Percentiles rank a stretch among this genome's conserved stretches.
Evolutionary conservation across 2,329 filamentous ascomycete genomes (phyloP).

Genomic region (Paecilomyces niveus): DNA sequence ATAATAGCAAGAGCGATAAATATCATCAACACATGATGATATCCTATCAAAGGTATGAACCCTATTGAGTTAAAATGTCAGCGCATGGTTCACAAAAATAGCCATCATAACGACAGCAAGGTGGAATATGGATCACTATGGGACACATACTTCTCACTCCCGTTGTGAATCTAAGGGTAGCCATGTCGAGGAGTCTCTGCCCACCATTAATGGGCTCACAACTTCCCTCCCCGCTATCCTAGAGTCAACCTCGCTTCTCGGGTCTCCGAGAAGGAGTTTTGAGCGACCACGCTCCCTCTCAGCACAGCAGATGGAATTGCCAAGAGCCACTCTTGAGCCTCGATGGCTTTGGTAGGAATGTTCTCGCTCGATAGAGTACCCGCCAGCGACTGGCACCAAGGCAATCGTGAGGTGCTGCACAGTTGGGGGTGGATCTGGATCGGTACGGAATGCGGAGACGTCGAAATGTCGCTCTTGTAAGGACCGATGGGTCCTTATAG

Average conservation of each 20-base stretch:
- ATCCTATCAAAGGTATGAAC: constrained; percentile 56
- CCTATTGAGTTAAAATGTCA: constrained; percentile 28
- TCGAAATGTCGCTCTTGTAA: not conserved
- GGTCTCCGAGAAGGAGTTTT: constrained; percentile 32
- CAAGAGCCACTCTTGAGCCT: not conserved
- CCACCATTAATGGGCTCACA: constrained; percentile 32
- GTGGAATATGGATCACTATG: not conserved
- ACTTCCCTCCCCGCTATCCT: not conserved
- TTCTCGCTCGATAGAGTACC: not conserved
- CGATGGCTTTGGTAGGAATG: not conserved
- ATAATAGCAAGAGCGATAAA: constrained; percentile 91
- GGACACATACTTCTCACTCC: constrained; percentile 29
- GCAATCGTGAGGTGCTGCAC: not conserved
- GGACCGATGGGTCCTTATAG: not conserved
- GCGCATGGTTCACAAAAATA: not conserved
- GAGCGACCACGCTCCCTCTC: constrained; percentile 5
- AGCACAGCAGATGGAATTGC: not conserved
- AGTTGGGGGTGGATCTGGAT: not conserved
- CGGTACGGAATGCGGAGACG: not conserved
- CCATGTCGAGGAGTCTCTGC: constrained; percentile 16
- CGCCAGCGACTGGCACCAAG: not conserved
- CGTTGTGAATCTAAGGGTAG: constrained; percentile 18
- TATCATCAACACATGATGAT: constrained; percentile 93
- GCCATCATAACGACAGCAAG: not conserved
- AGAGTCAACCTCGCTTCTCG: constrained; percentile 31